Percentiles rank a stretch among this genome's conserved stretches.
Conservation (phyloP, 176 grass and related monocot species). For the Puya raimondii region DNA sequence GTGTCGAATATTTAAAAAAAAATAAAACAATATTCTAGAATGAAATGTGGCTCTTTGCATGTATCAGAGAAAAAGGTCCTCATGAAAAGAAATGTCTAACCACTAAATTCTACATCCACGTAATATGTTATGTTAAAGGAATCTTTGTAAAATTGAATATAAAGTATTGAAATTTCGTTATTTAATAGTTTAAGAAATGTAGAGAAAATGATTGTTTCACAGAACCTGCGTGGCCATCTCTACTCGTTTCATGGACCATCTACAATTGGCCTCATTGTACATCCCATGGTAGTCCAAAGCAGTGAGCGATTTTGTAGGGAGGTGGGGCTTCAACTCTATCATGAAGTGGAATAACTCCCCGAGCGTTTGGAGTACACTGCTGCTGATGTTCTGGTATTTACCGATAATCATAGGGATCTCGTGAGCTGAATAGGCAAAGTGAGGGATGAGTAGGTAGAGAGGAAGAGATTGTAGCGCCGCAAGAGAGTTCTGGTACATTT, state of each 20-base stretch:
- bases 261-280: slow-evolving; percentile 58
- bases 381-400: slow-evolving; percentile 78
- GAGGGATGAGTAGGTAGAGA: slow-evolving; percentile 47
- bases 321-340: slow-evolving; percentile 60
- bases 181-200: too few relatives aligned
- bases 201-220: too few relatives aligned
- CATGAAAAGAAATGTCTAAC: too few relatives aligned
- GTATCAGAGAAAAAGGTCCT: too few relatives aligned
- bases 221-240: slow-evolving; percentile 51
- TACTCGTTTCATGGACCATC: slow-evolving; percentile 80
- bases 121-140: too few relatives aligned
- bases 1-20: too few relatives aligned
- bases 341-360: slow-evolving; percentile 78
- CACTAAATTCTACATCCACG: too few relatives aligned
- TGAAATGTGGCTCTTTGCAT: too few relatives aligned
- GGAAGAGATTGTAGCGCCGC: slow-evolving; percentile 47
- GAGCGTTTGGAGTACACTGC: slow-evolving; percentile 42
- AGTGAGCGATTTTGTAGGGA: slow-evolving; percentile 34
- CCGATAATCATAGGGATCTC: slow-evolving; percentile 50
- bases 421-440: slow-evolving; percentile 37
- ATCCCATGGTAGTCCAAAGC: slow-evolving; percentile 66
- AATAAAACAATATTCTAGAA: too few relatives aligned
- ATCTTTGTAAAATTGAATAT: too few relatives aligned
- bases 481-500: slow-evolving; percentile 63
- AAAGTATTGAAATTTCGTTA: too few relatives aligned